Evolutionary conservation across 805 yeast genomes (phyloP), one percentile per base, ranked within the genome.

Genomic region (Candida patagonica): DNA sequence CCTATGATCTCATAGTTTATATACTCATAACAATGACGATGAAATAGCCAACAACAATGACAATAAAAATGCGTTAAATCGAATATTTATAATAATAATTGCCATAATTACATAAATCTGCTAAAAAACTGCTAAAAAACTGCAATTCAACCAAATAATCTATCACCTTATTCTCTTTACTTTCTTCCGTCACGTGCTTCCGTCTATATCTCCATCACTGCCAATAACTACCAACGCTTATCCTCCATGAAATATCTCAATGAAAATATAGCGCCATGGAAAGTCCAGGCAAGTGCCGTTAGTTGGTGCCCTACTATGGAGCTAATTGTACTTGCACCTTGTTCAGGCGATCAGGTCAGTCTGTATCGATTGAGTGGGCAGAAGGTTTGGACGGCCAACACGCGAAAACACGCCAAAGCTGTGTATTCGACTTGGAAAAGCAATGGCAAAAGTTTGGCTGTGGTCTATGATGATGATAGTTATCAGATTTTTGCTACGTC

Each of bases 341-440:
- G 54, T 22, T 44, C 39, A 7, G 59, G 72, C 56, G 81, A 78
- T 42, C 26, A 33, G 37, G 55, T 76, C 4, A 65, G 74, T 62
- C 67, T 77, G 7, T 73, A 70, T 46, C 66, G 84, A 35, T 55
- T 68, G 30, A 71, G 68, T 42, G 80, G 78, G 1, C 71, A 70
- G 43, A 49, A 71, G 16, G 71, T 75, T 4, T 75, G 74, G 65
- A 65, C 74, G 12, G 57, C 70, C 21, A 62, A 64, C 34, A 57
- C 65, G 37, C 56, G 56, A 3, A 41, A 43, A 2, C 45, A 44
- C 1, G 22, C 34, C 36, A 9, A 46, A 41, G 44, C 42, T 10
- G 25, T 23, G 26, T 35, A 26, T 55, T 35, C 38, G 4, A 38
- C 44, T 1, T 69, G 72, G 71, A 49, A 60, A 25, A 55, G 56